A percentile compares a stretch with the other conserved stretches of the same genome.
Evolutionary conservation across 176 grass and related monocot species (phyloP).

Genomic region (Eragrostis nindensis): DNA sequence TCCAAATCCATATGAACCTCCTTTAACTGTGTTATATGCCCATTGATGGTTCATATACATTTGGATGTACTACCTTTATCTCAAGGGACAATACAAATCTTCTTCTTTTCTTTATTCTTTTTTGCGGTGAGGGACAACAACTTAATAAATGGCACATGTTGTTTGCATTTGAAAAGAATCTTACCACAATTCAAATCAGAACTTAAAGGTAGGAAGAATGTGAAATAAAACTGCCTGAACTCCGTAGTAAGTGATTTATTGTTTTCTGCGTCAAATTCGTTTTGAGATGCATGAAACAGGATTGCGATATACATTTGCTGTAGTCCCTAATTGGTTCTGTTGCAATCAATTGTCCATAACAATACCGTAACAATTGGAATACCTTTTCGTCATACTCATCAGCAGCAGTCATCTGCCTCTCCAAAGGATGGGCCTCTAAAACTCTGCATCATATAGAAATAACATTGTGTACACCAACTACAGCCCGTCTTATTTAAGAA

Average conservation of each 20-base stretch:
- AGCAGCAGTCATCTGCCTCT: not conserved
- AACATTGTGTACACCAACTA: not conserved
- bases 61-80: slow-evolving; percentile 15
- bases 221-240: too few relatives aligned
- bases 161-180: not conserved
- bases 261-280: too few relatives aligned
- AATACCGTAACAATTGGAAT: not conserved
- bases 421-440: not conserved
- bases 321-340: too few relatives aligned
- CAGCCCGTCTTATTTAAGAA: too few relatives aligned
- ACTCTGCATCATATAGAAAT: not conserved
- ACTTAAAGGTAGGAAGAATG: too few relatives aligned
- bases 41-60: not conserved
- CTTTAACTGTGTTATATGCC: not conserved
- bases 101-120: too few relatives aligned
- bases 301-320: too few relatives aligned
- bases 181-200: not conserved
- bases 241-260: too few relatives aligned
- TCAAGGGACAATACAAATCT: not conserved
- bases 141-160: not conserved
- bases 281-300: too few relatives aligned
- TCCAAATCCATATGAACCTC: too few relatives aligned
- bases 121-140: too few relatives aligned
- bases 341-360: too few relatives aligned
- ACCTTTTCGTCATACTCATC: not conserved